Conservation (phyloP, 352 stramenopile genomes). For the Globisporangium canariense region DNA sequence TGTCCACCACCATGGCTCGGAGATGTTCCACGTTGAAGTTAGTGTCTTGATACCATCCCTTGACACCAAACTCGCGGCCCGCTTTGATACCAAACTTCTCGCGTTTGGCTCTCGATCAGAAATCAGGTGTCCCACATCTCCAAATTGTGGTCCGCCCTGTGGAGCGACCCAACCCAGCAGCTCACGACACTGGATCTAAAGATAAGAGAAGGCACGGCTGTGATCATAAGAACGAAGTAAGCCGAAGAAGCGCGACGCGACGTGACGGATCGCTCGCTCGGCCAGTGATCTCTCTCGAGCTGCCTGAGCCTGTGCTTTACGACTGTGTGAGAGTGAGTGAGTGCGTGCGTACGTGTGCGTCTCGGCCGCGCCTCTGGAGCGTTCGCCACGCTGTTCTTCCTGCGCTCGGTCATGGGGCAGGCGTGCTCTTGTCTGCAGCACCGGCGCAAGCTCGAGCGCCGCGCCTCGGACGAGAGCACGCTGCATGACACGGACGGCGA, state of each 20-base stretch:
- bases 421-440: constrained; percentile 76
- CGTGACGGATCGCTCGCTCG: neutral
- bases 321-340: neutral
- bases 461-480: constrained; percentile 43
- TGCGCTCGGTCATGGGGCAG: constrained; percentile 50
- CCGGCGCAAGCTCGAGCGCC: constrained; percentile 51
- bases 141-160: neutral
- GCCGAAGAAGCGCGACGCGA: constrained; percentile 9
- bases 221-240: constrained; percentile 2
- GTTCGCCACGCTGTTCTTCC: constrained; percentile 8
- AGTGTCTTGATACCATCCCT: no score
- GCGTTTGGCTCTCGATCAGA: neutral
- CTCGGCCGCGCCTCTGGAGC: neutral
- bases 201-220: neutral
- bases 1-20: neutral
- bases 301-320: neutral
- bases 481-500: constrained; percentile 19
- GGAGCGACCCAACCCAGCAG: neutral
- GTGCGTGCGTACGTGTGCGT: neutral
- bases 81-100: no score
- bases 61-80: no score
- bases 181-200: constrained; percentile 1
- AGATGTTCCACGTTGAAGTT: no score
- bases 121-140: neutral
- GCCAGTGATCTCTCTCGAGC: neutral